These are phyloP conservation scores for Scolecobasidium constrictum DNA, from an alignment of 2,329 filamentous ascomycete species.

Conservation along the genomic window DNA sequence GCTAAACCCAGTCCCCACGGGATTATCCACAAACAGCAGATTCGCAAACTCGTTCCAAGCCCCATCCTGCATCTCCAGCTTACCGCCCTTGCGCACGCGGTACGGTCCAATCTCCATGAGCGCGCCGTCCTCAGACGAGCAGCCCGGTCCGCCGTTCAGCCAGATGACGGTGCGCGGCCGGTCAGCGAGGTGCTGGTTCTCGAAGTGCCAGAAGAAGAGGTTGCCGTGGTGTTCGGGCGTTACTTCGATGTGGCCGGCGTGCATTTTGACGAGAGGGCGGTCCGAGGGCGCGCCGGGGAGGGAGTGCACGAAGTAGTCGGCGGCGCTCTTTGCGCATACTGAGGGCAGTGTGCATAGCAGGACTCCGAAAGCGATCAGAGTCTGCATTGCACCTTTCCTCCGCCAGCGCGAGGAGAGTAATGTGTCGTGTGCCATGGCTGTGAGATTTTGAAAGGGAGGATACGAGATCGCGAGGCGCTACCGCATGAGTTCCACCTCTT, in stretches of 20 bases:
- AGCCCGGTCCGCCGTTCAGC: slow-evolving; percentile 94
- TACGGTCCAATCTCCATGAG: slow-evolving; percentile 97
- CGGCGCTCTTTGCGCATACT: slow-evolving; percentile 41
- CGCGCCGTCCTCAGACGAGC: slow-evolving; percentile 92
- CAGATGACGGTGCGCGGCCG: slow-evolving; percentile 85
- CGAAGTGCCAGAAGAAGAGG: slow-evolving; percentile 96
- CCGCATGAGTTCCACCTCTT: not conserved
- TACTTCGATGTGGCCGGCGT: slow-evolving; percentile 93
- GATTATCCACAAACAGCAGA: slow-evolving; percentile 91
- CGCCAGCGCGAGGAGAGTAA: slow-evolving; percentile 8
- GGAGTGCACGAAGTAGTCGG: slow-evolving; percentile 80
- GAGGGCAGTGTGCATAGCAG: slow-evolving; percentile 2
- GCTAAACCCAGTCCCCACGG: slow-evolving; percentile 92
- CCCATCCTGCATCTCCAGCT: slow-evolving; percentile 76
- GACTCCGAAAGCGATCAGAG: not conserved
- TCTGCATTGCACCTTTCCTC: not conserved
- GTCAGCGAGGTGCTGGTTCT: slow-evolving; percentile 92
- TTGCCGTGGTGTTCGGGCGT: slow-evolving; percentile 78
- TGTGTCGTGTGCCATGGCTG: slow-evolving; percentile 2
- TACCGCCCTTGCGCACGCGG: slow-evolving; percentile 61
- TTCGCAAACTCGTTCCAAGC: slow-evolving; percentile 99
- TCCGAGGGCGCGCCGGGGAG: slow-evolving; percentile 75
- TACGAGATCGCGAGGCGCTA: not conserved
- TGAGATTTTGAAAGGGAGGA: not conserved
- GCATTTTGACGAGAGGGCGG: slow-evolving; percentile 76